Base-by-base conservation (phyloP, 352 stramenopile genomes). In the Phytophthora pisi region DNA sequence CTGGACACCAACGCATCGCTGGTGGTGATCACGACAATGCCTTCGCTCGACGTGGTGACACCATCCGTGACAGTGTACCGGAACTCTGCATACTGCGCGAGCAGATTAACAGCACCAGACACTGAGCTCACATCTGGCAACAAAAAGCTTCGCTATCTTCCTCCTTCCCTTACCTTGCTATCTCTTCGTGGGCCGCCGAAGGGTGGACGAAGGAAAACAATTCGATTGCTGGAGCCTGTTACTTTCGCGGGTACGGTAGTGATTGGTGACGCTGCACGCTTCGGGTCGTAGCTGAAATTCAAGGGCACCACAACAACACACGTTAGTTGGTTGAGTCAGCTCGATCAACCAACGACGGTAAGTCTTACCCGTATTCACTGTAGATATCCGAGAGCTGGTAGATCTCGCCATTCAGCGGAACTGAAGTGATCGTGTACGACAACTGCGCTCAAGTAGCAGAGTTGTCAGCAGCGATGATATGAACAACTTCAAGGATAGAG, bases 311-410 rank as follows among this genome's bases (percentile, higher is more conserved):
- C 51, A 16, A 24, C 3, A 51, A 61, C 11, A n/a, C 46, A 26
- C 2, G 4, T 5, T 2, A 42, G 34, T 20, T 26, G 31, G 34
- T n/a, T 31, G 24, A 49, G 26, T 20, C 15, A 36, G n/a, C 16
- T 15, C n/a, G 16, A 23, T 54, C 15, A 6, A 10, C 13, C 7
- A 20, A 20, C 40, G 6, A 5, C 30, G 59, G 9, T 16, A 11
- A 42, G 9, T 18, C 52, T 54, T 88, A 96, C 65, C 90, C 93
- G 62, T 98, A 96, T 59, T 88, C 72, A 57, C 86, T 93, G 68
- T 83, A 97, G 20, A 98, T 78, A 16, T 97, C 76, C 6, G 89
- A 95, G 51, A 97, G 84, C 72, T 98, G 93, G 66, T 93, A 97
- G 31, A 98, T 71, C 61, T 81, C 70, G 15, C 93, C 93, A 23